Evolutionary conservation across 257 asterid species (phyloP).

Genomic region (Lantana camara): DNA sequence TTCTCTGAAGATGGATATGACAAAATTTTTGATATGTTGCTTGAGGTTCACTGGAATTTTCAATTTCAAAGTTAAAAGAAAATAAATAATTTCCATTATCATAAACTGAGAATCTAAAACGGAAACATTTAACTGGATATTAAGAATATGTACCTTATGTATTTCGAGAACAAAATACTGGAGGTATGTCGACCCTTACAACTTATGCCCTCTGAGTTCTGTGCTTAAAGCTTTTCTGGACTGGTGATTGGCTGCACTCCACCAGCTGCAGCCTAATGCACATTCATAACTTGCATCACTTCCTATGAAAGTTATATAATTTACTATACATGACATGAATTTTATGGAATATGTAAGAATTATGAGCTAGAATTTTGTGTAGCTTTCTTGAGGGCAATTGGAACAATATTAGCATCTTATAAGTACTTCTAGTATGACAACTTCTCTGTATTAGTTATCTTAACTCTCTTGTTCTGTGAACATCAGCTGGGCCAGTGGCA

Average conservation of each 20-base stretch:
- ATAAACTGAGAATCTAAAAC: not conserved
- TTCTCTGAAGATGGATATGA: not conserved
- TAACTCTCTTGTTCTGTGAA: conserved; percentile 23
- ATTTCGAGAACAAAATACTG: not conserved
- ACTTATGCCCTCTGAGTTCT: too few relatives aligned
- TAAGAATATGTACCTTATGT: not conserved
- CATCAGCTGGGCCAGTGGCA: conserved; percentile 95
- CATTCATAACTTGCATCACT: too few relatives aligned
- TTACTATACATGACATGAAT: too few relatives aligned
- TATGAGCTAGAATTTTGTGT: not conserved
- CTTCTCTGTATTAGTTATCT: conserved; percentile 21
- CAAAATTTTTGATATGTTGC: not conserved
- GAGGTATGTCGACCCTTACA: not conserved
- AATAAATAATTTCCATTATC: not conserved
- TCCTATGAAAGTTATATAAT: too few relatives aligned
- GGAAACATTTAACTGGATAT: not conserved
- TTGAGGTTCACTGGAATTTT: not conserved
- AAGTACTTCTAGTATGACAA: not conserved
- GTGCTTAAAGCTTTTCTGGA: too few relatives aligned
- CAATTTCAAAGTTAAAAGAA: not conserved
- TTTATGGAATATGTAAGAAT: not conserved
- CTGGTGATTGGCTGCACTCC: too few relatives aligned
- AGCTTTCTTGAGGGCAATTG: not conserved
- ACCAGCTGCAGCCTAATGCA: too few relatives aligned
- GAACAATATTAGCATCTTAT: not conserved